Base-by-base conservation (phyloP, 139 green algal species). In the Dunaliella sp. region DNA sequence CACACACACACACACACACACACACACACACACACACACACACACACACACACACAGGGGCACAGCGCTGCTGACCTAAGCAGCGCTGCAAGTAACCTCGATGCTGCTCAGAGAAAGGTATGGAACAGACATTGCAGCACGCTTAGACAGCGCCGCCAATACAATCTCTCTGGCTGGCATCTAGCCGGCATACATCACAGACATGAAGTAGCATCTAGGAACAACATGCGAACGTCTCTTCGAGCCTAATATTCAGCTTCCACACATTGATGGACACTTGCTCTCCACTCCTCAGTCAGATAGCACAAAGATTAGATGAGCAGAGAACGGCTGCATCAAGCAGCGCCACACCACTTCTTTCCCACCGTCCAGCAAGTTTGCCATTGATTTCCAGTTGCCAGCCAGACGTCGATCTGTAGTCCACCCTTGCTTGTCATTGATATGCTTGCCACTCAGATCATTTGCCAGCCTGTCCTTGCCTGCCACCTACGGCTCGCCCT, bases 51-150 rank as follows among this genome's bases (percentile, higher is more conserved):
- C n/a, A 22, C 84, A 74, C 72, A 92, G 83, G 59, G 21, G n/a
- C 77, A 89, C 30, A 87, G 88, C 0, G 28, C 84, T 21, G 80
- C 36, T 0, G 84, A 88, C 36, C 82, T 93, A n/a, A 48, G 36
- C 32, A 36, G 84, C 28, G 83, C 86, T 0, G 82, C 82, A 31
- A 80, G 48, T 1, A n/a, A 2, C 24, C 81, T 89, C 30, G 85
- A 89, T 36, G 72, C 34, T 34, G 30, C 79, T 1, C 58, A 77
- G 31, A 80, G 81, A 33, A 91, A 91, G 84, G 34, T 84, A 24
- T 65, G 48, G 7, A 65, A 65, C 48, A 65, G 7, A 65, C 48
- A 65, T n/a, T n/a, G n/a, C n/a, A n/a, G n/a, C n/a, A n/a, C n/a
- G n/a, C n/a, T n/a, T n/a, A n/a, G n/a, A n/a, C n/a, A n/a, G n/a